Evolutionary conservation across 306 rosid genomes (phyloP).

Genomic region (Quercus agrifolia): DNA sequence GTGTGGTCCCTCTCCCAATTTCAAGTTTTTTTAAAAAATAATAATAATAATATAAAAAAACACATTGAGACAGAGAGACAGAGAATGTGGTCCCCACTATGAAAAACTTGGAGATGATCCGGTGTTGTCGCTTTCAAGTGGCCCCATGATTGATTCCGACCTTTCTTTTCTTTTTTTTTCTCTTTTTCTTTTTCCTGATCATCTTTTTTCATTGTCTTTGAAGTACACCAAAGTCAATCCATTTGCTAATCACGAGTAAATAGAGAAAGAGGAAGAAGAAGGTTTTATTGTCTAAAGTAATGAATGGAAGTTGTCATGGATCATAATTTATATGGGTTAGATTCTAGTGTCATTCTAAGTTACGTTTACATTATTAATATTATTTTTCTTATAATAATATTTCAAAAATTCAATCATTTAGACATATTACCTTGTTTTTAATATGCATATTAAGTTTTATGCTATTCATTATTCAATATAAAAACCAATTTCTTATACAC

Average conservation of each 20-base stretch:
- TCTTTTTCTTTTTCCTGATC: not conserved
- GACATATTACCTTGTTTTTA: too few relatives aligned
- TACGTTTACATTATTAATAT: too few relatives aligned
- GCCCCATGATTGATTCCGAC: slow-evolving; percentile 28
- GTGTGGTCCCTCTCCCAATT: slow-evolving; percentile 8
- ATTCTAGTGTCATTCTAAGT: too few relatives aligned
- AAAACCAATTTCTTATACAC: too few relatives aligned
- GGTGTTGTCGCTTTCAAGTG: slow-evolving; percentile 23
- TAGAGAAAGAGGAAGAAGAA: not conserved
- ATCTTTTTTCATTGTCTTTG: not conserved
- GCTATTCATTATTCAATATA: too few relatives aligned
- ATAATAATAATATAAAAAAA: not conserved
- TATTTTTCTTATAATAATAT: too few relatives aligned
- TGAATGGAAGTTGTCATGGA: too few relatives aligned
- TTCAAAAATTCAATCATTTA: too few relatives aligned
- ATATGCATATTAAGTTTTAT: too few relatives aligned
- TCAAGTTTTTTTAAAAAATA: not conserved
- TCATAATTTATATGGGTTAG: too few relatives aligned
- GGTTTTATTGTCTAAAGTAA: not conserved
- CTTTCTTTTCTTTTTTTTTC: slow-evolving; percentile 6
- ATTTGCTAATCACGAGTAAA: slow-evolving; percentile 10
- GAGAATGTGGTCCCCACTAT: not conserved
- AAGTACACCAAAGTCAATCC: slow-evolving; percentile 23
- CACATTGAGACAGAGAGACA: not conserved
- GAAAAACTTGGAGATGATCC: not conserved